Percentiles rank a stretch among this genome's conserved stretches.
Conservation (phyloP, 2,329 filamentous ascomycete genomes). For the Neofusicoccum laricinum region DNA sequence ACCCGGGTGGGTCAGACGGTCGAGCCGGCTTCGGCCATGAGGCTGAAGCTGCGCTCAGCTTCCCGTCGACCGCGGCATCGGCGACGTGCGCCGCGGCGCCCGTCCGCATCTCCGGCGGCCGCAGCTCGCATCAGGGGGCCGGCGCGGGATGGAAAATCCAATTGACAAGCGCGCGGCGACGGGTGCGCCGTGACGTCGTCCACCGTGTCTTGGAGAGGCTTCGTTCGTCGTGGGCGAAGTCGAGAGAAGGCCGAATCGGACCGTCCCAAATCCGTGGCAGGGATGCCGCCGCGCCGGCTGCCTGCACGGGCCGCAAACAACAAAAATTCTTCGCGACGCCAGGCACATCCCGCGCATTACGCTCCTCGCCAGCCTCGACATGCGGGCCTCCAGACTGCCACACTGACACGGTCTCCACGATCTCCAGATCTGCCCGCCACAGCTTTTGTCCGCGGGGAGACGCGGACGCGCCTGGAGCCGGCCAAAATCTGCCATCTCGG, state of each 20-base stretch:
- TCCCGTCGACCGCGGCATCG: slow-evolving; percentile 10
- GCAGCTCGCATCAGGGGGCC: neutral
- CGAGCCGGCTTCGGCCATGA: slow-evolving; percentile 6
- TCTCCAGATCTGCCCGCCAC: slow-evolving; percentile 1
- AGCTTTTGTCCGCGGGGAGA: neutral
- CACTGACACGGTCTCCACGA: neutral
- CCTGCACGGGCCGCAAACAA: neutral
- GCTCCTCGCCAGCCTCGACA: neutral
- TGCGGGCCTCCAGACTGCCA: slow-evolving; percentile 13
- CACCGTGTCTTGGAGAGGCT: neutral
- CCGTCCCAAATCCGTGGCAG: neutral
- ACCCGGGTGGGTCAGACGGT: slow-evolving; percentile 1
- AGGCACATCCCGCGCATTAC: neutral
- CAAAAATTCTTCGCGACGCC: slow-evolving; percentile 17
- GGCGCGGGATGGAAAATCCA: neutral
- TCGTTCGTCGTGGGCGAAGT: neutral
- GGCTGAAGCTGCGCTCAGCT: neutral
- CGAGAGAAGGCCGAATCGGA: slow-evolving; percentile 1
- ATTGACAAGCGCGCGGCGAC: neutral
- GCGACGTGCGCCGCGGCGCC: neutral
- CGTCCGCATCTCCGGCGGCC: neutral
- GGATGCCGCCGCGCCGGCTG: neutral
- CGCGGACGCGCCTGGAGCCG: neutral
- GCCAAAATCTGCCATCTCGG: neutral
- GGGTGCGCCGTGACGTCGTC: neutral